Percentiles rank a stretch among this genome's conserved stretches.
phyloP scores from a whole-genome alignment of 1,139 yeast genomes.

The Debaryomycetaceae sp. region DNA sequence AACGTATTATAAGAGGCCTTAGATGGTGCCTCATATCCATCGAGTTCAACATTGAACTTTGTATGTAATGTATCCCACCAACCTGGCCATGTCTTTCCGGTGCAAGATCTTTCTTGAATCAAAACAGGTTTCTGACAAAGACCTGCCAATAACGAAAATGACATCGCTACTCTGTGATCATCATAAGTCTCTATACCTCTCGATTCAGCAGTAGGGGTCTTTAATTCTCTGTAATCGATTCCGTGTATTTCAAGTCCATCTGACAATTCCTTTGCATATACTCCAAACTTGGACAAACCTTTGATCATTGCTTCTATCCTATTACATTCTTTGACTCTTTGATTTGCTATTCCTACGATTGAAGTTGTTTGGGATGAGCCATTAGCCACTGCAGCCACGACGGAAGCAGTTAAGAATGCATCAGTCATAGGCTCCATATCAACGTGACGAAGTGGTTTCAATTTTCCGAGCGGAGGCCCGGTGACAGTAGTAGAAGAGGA shows the following conservation, averaged over 20 bases:
- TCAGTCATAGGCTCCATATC: slow-evolving; percentile 99
- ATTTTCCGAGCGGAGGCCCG: slow-evolving; percentile 72
- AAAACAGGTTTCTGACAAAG: slow-evolving; percentile 55
- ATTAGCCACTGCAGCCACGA: slow-evolving; percentile 87
- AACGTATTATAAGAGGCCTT: slow-evolving; percentile 11
- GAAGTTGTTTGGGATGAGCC: slow-evolving; percentile 57
- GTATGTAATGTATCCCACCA: slow-evolving; percentile 96
- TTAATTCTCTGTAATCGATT: slow-evolving; percentile 42
- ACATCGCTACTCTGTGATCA: slow-evolving; percentile 98
- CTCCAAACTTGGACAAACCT: slow-evolving; percentile 88
- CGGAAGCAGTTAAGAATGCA: slow-evolving; percentile 95
- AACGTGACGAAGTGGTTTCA: slow-evolving; percentile 68
- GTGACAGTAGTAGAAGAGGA: slow-evolving; percentile 84
- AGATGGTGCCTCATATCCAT: slow-evolving; percentile 58
- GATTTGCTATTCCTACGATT: slow-evolving; percentile 95
- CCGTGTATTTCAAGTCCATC: slow-evolving; percentile 93
- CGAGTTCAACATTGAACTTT: slow-evolving; percentile 58
- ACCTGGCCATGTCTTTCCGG: slow-evolving; percentile 99
- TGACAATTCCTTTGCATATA: slow-evolving; percentile 73
- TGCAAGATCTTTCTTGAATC: slow-evolving; percentile 84
- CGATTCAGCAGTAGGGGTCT: slow-evolving; percentile 43
- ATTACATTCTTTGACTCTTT: slow-evolving; percentile 95
- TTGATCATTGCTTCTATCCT: slow-evolving; percentile 93
- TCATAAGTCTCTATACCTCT: slow-evolving; percentile 77
- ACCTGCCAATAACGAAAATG: slow-evolving; percentile 81